Base-by-base conservation (phyloP, 192 early-diverging fungal genomes). In the Entomortierella chlamydospora region DNA sequence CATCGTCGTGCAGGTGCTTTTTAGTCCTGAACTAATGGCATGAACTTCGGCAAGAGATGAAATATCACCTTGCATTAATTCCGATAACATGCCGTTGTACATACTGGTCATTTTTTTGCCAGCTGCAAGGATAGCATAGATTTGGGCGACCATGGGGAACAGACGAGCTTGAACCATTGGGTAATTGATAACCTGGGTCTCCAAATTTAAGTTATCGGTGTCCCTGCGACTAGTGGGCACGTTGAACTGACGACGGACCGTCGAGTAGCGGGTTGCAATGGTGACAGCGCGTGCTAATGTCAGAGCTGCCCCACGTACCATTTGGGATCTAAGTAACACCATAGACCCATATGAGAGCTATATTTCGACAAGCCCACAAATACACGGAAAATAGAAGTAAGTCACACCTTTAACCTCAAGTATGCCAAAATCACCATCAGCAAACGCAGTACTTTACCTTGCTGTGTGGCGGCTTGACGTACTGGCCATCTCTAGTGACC, bases 341-440 rank as follows among this genome's bases (percentile, higher is more conserved):
- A 96, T 93, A 17, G 89, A 91, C 26, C 93, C 93, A 76, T 93
- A 95, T 11, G 90, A 74, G 30, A 96, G 86, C 86, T 94, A 52
- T 57, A 37, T 37, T 37, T 37, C 51, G 20, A 47, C n/a, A n/a
- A n/a, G n/a, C n/a, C n/a, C n/a, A n/a, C n/a, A n/a, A n/a, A n/a
- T n/a, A n/a, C n/a, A n/a, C n/a, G n/a, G n/a, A n/a, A n/a, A n/a
- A n/a, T n/a, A n/a, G n/a, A n/a, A n/a, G n/a, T n/a, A n/a, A n/a
- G n/a, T n/a, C n/a, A n/a, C n/a, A n/a, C n/a, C n/a, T n/a, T n/a
- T n/a, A n/a, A n/a, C n/a, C n/a, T n/a, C n/a, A n/a, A n/a, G n/a
- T n/a, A n/a, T n/a, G n/a, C n/a, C n/a, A n/a, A n/a, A n/a, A n/a
- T n/a, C n/a, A n/a, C n/a, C n/a, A n/a, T n/a, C n/a, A n/a, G n/a